These are phyloP conservation scores for Aspergillus carbonarius DNA, from an alignment of 2,329 filamentous ascomycete genomes.

Conservation along the genomic window DNA sequence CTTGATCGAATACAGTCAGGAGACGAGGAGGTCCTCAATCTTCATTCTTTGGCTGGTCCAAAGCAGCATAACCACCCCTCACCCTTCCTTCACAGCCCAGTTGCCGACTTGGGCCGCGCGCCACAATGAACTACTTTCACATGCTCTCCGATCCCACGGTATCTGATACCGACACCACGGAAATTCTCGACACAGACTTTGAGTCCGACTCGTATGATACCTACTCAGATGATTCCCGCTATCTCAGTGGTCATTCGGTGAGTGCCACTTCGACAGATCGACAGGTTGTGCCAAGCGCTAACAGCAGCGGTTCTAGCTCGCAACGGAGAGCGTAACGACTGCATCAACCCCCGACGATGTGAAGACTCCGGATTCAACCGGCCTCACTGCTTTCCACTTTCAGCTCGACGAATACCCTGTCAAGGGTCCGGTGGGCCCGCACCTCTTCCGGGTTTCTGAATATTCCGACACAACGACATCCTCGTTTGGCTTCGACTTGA, in stretches of 20 bases:
- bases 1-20: too few species aligned
- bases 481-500: constrained; percentile 19
- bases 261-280: neutral
- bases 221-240: constrained; percentile 20
- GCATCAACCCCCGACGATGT: constrained; percentile 84
- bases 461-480: constrained; percentile 14
- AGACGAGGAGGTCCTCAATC: neutral
- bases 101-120: neutral
- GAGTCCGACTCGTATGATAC: constrained; percentile 30
- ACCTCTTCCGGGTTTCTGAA: constrained; percentile 72
- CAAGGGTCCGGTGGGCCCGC: constrained; percentile 78
- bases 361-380: constrained; percentile 70
- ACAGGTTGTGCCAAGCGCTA: neutral
- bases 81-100: neutral
- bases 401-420: constrained; percentile 62
- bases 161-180: constrained; percentile 33
- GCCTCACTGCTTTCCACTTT: constrained; percentile 62
- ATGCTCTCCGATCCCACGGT: constrained; percentile 14
- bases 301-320: constrained; percentile 51
- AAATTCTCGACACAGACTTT: constrained; percentile 37
- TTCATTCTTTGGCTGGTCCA: neutral
- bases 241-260: constrained; percentile 19
- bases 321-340: constrained; percentile 76
- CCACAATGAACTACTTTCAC: constrained; percentile 6
- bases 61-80: neutral